Conservation (phyloP, 148 eudicot genomes). For the Dysphania ambrosioides region DNA sequence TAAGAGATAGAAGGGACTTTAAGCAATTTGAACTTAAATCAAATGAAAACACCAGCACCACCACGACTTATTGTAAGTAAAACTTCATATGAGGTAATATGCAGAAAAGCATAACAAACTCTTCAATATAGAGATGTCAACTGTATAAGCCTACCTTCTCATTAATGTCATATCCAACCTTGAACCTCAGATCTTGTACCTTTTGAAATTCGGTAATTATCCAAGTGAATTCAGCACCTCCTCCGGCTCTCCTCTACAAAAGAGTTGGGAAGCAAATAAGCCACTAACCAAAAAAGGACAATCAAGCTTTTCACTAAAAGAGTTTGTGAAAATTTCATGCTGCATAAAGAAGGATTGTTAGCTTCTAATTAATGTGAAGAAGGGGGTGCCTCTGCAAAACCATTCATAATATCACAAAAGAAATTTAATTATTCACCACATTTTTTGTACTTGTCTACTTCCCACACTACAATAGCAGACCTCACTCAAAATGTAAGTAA, state of each 20-base stretch:
- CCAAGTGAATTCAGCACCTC: slow-evolving; percentile 78
- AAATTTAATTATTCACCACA: not conserved
- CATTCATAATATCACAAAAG: not conserved
- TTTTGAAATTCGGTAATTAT: slow-evolving; percentile 59
- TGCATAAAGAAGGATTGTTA: not conserved
- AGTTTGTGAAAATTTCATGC: not conserved
- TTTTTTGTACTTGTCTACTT: not conserved
- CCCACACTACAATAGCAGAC: not conserved
- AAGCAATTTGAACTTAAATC: not conserved
- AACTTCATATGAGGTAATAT: not conserved
- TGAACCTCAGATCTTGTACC: slow-evolving; percentile 82
- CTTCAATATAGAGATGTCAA: not conserved
- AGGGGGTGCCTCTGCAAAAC: not conserved
- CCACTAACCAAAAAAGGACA: not conserved
- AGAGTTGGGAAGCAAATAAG: slow-evolving; percentile 18
- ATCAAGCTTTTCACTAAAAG: not conserved
- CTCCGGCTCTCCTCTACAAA: slow-evolving; percentile 51
- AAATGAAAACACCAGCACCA: not conserved
- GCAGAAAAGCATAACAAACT: not conserved
- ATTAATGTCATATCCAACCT: slow-evolving; percentile 70
- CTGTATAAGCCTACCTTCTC: slow-evolving; percentile 53
- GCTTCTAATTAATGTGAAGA: not conserved
- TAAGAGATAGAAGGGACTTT: not conserved
- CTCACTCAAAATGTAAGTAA: not conserved
- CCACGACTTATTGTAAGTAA: not conserved